Evolutionary conservation across 805 yeast genomes (phyloP).

Genomic region (Kockiozyma suomiensis): DNA sequence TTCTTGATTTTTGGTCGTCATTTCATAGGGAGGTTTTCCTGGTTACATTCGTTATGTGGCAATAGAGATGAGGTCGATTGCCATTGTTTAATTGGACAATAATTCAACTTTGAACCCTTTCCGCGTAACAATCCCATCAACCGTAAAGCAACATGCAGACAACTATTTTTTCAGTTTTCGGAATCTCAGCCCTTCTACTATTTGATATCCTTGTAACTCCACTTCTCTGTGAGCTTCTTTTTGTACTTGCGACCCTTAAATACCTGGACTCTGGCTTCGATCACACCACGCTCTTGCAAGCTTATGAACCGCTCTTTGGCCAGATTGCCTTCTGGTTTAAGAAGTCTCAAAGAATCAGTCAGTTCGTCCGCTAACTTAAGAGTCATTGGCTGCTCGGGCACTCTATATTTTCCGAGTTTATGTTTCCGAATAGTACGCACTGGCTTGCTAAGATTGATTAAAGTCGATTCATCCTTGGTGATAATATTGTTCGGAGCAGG

Average conservation of each 20-base stretch:
- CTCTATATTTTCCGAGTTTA: slow-evolving; percentile 36
- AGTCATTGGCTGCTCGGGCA: slow-evolving; percentile 55
- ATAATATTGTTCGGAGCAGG: neutral
- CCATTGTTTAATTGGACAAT: neutral
- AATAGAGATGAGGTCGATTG: no score
- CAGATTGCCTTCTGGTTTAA: slow-evolving; percentile 89
- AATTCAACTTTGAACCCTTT: no score
- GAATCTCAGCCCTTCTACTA: slow-evolving; percentile 1
- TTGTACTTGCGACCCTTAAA: slow-evolving; percentile 66
- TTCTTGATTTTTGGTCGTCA: no score
- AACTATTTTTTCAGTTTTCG: no score
- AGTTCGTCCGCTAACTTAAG: slow-evolving; percentile 88
- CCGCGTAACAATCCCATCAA: no score
- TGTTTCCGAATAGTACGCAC: slow-evolving; percentile 33
- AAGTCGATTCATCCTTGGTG: slow-evolving; percentile 38
- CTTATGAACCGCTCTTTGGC: slow-evolving; percentile 79
- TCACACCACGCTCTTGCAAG: slow-evolving; percentile 80
- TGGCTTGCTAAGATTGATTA: slow-evolving; percentile 43
- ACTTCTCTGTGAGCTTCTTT: slow-evolving; percentile 82
- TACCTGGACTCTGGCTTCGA: slow-evolving; percentile 80
- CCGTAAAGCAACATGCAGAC: no score
- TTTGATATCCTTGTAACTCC: slow-evolving; percentile 77
- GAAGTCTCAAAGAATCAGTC: slow-evolving; percentile 76
- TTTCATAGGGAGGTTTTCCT: no score
- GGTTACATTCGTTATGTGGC: no score